Conservation (phyloP, 768 basidiomycete species). For the Trametes punicea region DNA sequence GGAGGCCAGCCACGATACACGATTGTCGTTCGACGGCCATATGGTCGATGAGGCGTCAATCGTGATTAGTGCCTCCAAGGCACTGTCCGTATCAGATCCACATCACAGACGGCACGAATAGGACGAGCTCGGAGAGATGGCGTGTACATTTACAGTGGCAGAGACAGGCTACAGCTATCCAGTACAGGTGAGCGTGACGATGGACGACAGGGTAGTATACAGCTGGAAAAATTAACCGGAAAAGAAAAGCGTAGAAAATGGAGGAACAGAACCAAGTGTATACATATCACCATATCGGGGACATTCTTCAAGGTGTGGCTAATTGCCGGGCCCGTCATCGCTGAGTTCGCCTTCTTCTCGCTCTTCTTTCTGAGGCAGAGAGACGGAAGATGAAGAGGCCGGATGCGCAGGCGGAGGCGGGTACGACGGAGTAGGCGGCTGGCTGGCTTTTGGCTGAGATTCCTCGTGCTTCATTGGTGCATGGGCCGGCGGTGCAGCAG, state of each 20-base stretch:
- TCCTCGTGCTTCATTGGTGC: background rate
- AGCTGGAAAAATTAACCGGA: background rate
- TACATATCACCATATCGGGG: background rate
- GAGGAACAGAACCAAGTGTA: background rate
- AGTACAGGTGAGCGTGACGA: slow-evolving; percentile 14
- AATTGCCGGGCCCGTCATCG: background rate
- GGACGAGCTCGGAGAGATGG: background rate
- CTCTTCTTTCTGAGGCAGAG: slow-evolving; percentile 17
- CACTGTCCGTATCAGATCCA: no score
- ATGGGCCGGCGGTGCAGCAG: background rate
- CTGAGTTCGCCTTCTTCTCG: slow-evolving; percentile 26
- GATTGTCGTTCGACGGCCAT: no score
- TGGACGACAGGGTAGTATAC: slow-evolving; percentile 14
- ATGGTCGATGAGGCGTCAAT: no score
- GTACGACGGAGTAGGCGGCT: background rate
- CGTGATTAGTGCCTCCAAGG: no score
- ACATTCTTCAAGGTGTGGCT: background rate
- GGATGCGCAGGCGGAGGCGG: background rate
- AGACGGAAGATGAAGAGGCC: background rate
- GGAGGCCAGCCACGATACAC: no score
- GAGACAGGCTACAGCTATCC: slow-evolving; percentile 20
- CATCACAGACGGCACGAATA: no score
- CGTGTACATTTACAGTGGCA: slow-evolving; percentile 14
- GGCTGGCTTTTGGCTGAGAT: background rate
- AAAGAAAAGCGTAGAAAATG: background rate